These are phyloP conservation scores for Cadophora sp. DNA, from an alignment of 2,329 filamentous ascomycete species.

Conservation along the genomic window DNA sequence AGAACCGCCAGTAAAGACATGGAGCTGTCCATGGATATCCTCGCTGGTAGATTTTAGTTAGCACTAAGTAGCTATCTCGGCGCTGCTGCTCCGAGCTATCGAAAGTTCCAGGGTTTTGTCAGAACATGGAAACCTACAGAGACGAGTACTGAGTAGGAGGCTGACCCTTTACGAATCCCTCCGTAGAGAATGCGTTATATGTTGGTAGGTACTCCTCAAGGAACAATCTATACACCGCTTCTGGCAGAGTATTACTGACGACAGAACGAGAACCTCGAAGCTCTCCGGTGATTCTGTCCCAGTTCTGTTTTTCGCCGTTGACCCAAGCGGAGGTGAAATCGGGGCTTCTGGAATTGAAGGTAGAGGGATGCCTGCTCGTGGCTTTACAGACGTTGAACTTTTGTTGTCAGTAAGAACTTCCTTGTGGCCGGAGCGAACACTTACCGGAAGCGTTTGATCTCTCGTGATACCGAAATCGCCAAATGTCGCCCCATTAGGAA, in stretches of 20 bases:
- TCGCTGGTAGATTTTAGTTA: slow-evolving; percentile 40
- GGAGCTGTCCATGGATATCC: slow-evolving; percentile 50
- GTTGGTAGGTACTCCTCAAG: slow-evolving; percentile 23
- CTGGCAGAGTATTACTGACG: slow-evolving; percentile 27
- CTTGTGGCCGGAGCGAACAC: neutral
- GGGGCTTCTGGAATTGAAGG: slow-evolving; percentile 12
- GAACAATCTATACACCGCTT: slow-evolving; percentile 29
- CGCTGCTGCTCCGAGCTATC: too few relatives aligned
- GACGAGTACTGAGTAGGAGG: slow-evolving; percentile 38
- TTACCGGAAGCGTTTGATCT: slow-evolving; percentile 22
- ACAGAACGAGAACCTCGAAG: slow-evolving; percentile 20
- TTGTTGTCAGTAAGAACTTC: neutral
- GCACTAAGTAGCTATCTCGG: neutral
- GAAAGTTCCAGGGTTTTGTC: neutral
- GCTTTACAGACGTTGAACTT: slow-evolving; percentile 25
- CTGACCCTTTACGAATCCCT: slow-evolving; percentile 21
- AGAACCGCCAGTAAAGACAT: slow-evolving; percentile 48
- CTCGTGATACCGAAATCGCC: slow-evolving; percentile 28
- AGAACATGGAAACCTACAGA: slow-evolving; percentile 36
- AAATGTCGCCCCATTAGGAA: slow-evolving; percentile 24
- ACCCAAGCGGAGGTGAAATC: slow-evolving; percentile 23
- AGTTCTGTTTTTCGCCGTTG: slow-evolving; percentile 24
- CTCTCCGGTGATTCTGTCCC: slow-evolving; percentile 20
- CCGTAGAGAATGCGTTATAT: slow-evolving; percentile 25
- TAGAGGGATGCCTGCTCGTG: slow-evolving; percentile 23